Conservation (phyloP, 2,329 filamentous ascomycete species). For the Paecilomyces sp. region DNA sequence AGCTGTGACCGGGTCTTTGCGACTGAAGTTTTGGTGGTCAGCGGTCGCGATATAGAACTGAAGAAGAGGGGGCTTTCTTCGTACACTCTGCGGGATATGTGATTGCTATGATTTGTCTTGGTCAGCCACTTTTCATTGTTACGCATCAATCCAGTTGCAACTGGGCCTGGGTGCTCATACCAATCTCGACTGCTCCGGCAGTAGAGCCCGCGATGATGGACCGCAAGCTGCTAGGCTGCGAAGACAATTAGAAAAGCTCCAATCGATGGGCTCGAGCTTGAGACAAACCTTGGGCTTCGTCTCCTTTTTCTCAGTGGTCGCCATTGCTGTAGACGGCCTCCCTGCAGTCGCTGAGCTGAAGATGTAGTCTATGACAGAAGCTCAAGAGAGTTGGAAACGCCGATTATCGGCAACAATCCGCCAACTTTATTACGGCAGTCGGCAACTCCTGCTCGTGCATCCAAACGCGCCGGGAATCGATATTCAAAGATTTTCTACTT, state of each 20-base stretch:
- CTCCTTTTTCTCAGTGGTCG: slow-evolving; percentile 27
- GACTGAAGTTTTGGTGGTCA: slow-evolving; percentile 45
- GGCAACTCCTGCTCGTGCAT: neutral
- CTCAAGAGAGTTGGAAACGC: neutral
- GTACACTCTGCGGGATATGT: slow-evolving; percentile 91
- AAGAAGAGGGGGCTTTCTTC: slow-evolving; percentile 15
- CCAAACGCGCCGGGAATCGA: neutral
- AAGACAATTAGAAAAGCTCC: slow-evolving; percentile 6
- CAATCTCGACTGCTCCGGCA: slow-evolving; percentile 92
- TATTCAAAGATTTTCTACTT: neutral
- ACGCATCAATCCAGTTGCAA: neutral
- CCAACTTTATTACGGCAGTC: neutral
- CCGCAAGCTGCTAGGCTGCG: slow-evolving; percentile 69
- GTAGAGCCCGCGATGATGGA: slow-evolving; percentile 87
- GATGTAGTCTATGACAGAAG: slow-evolving; percentile 1
- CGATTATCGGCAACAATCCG: neutral
- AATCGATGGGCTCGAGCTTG: neutral
- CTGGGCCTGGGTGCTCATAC: slow-evolving; percentile 39
- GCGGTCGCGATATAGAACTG: neutral
- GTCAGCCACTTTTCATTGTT: slow-evolving; percentile 1
- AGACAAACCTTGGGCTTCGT: slow-evolving; percentile 27
- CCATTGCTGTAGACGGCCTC: slow-evolving; percentile 17
- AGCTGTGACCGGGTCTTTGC: slow-evolving; percentile 93
- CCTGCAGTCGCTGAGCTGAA: slow-evolving; percentile 3
- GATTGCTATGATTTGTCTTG: slow-evolving; percentile 54